Percentiles rank a stretch among this genome's conserved stretches.
phyloP scores from a whole-genome alignment of 2,329 filamentous ascomycete species.

The Dothideomycetes sp. region DNA sequence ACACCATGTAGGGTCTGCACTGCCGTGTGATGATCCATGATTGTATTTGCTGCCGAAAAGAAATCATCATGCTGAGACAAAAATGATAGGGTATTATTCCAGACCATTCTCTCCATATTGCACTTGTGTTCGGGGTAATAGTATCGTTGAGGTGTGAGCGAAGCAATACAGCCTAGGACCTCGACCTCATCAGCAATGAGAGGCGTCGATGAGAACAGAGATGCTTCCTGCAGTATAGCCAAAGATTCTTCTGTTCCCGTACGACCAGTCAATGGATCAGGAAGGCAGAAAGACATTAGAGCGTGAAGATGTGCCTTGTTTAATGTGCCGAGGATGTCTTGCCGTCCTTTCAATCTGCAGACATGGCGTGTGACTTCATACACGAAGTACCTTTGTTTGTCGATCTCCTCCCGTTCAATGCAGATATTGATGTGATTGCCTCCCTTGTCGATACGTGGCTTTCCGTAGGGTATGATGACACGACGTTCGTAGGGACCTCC shows the following conservation, averaged over 20 bases:
- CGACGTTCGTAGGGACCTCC: constrained; percentile 32
- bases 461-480: constrained; percentile 47
- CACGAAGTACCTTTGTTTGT: constrained; percentile 37
- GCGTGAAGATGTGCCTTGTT: constrained; percentile 53
- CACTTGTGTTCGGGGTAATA: constrained; percentile 38
- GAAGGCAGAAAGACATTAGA: constrained; percentile 47
- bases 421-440: constrained; percentile 20
- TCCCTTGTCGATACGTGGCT: constrained; percentile 30
- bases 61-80: constrained; percentile 36
- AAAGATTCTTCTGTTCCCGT: constrained; percentile 52
- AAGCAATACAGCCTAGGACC: constrained; percentile 23
- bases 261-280: constrained; percentile 48
- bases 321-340: constrained; percentile 39
- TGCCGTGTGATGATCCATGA: constrained; percentile 20
- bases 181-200: constrained; percentile 16
- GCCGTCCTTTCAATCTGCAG: constrained; percentile 46
- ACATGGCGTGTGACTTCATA: constrained; percentile 48
- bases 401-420: background rate
- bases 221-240: constrained; percentile 17
- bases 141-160: constrained; percentile 26
- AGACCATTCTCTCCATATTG: constrained; percentile 37
- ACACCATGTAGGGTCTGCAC: no score
- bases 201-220: constrained; percentile 19
- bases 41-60: constrained; percentile 16
- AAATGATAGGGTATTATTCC: constrained; percentile 32